Evolutionary conservation across 345 rosid species (phyloP), one percentile per base, ranked within the genome.

Genomic region (Eucalyptus tenuipes): DNA sequence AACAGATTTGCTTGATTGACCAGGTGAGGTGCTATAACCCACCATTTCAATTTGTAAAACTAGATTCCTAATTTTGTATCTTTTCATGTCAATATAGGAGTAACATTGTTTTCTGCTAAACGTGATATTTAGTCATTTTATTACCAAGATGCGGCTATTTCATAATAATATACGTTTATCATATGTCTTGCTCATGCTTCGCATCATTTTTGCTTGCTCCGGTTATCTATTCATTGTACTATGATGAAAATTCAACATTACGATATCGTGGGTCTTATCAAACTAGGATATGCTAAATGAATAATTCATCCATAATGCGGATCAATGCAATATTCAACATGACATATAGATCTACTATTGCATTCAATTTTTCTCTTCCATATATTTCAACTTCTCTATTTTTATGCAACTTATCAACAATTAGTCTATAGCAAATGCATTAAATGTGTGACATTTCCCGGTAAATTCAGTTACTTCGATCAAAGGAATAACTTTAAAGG

Each of bases 261-360:
- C 0, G 6, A 33, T 31, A 17, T 31, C 1, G 1, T 16, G 13
- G 42, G 12, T 17, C 2, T 17, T 68, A 1, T 68, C 13, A 1
- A 16, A 3, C 13, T 31, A 68, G 42, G 24, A 68, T 16, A 17
- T 33, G 2, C 45, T 37, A 9, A 17, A 71, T 33, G 44, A 17
- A 68, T 71, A 17, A 71, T 31, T 71, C 22, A 31, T 71, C 1
- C 8, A 33, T 33, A 71, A 71, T 33, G 81, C 1, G 0, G 12
- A 18, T 71, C 44, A 5, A 71, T 22, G 81, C 25, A 8, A 9
- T 71, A 33, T 33, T 33, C 0, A 2, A 11, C 4, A 10, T 18
- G 40, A 37, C 7, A 71, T 37, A 37, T 71, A 37, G 81, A 10
- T 71, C 17, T 33, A 37, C 27, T 5, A 17, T 18, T 33, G 45